These are phyloP conservation scores for Erythrobasidium yunnanense DNA, from an alignment of 768 basidiomycete genomes.

Conservation along the genomic window DNA sequence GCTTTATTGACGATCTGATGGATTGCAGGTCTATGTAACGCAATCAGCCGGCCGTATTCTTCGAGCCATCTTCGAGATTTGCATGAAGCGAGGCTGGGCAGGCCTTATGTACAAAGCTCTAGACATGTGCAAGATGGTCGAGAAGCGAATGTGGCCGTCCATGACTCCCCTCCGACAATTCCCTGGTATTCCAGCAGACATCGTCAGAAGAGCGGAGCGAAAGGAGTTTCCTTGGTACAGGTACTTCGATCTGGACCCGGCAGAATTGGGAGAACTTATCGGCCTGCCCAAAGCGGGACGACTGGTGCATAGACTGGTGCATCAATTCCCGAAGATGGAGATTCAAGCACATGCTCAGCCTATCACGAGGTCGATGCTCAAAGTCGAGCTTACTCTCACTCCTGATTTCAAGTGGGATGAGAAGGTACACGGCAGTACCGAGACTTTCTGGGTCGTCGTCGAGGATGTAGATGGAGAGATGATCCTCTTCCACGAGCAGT, in stretches of 20 bases:
- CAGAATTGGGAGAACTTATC: conserved; percentile 85
- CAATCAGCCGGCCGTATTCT: conserved; percentile 94
- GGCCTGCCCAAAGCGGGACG: conserved; percentile 87
- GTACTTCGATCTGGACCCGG: conserved; percentile 70
- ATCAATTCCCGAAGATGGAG: conserved; percentile 92
- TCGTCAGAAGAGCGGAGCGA: conserved; percentile 67
- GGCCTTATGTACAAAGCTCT: conserved; percentile 80
- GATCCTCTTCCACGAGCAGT: conserved; percentile 86
- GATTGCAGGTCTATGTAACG: conserved; percentile 63
- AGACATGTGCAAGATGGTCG: conserved; percentile 65
- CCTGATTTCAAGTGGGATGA: conserved; percentile 99
- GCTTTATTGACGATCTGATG: conserved; percentile 67
- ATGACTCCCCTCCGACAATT: conserved; percentile 97
- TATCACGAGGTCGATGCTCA: conserved; percentile 81
- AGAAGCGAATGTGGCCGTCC: conserved; percentile 71
- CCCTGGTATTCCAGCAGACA: conserved; percentile 62
- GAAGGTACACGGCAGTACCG: conserved; percentile 74
- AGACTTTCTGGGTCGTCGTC: conserved; percentile 84
- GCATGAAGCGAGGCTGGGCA: conserved; percentile 96
- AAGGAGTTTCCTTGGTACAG: conserved; percentile 99
- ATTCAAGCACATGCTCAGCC: conserved; percentile 92
- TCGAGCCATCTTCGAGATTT: conserved; percentile 95
- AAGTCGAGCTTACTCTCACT: conserved; percentile 82
- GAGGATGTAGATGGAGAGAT: conserved; percentile 97
- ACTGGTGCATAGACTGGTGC: conserved; percentile 81